phyloP scores from a whole-genome alignment of 805 yeast species.

The Torulaspora franciscae region DNA sequence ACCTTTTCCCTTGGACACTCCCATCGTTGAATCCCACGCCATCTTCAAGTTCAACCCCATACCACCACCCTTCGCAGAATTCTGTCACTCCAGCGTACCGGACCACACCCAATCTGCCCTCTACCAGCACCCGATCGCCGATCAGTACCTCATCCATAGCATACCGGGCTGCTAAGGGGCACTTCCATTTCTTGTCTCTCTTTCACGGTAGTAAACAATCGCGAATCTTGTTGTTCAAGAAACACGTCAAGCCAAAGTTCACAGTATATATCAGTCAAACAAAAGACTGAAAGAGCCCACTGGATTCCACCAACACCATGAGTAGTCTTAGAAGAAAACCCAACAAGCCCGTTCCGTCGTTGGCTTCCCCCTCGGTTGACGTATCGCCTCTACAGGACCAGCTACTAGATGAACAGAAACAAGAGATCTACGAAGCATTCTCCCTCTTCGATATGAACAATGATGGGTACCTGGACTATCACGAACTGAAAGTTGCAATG shows the following conservation, averaged over 20 bases:
- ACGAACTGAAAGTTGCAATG: constrained; percentile 89
- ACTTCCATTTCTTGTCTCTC: neutral
- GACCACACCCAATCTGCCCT: constrained; percentile 43
- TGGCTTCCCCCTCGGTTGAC: constrained; percentile 16
- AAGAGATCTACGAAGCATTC: constrained; percentile 90
- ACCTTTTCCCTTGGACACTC: constrained; percentile 50
- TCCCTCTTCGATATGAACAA: constrained; percentile 85
- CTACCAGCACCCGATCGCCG: constrained; percentile 36
- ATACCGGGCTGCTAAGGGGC: neutral
- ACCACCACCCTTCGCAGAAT: constrained; percentile 68
- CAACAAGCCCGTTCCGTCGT: constrained; percentile 10
- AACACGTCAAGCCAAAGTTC: neutral
- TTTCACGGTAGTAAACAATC: neutral
- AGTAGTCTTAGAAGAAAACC: constrained; percentile 15
- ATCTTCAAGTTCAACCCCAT: constrained; percentile 73
- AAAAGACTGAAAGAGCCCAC: neutral
- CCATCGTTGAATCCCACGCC: constrained; percentile 84
- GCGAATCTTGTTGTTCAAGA: neutral
- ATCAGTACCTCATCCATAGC: constrained; percentile 13
- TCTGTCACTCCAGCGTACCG: constrained; percentile 49
- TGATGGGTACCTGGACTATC: constrained; percentile 87
- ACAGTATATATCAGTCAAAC: neutral
- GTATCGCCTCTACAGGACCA: constrained; percentile 41
- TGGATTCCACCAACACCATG: constrained; percentile 4
- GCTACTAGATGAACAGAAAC: constrained; percentile 78